A percentile compares a stretch with the other conserved stretches of the same genome.
phyloP scores from a whole-genome alignment of 768 basidiomycete species.

The Amanita jacksonii region DNA sequence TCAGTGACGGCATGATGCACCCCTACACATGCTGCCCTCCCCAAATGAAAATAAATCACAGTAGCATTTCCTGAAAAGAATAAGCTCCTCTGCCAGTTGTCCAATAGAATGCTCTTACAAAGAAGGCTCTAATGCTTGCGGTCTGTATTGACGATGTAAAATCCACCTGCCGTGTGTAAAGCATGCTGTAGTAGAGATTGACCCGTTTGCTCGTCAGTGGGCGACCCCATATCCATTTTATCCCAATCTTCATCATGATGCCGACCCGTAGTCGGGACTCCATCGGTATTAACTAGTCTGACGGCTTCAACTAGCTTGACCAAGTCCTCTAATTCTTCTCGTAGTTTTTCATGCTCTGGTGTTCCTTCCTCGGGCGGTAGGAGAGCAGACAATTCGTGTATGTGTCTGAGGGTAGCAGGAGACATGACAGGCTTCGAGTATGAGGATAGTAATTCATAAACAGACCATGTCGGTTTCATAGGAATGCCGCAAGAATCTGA shows the following conservation, averaged over 20 bases:
- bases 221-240: conserved; percentile 6
- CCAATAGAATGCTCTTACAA: background rate
- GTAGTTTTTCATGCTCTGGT: conserved; percentile 38
- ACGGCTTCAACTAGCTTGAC: conserved; percentile 77
- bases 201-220: conserved; percentile 23
- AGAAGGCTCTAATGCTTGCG: conserved; percentile 15
- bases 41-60: too few relatives aligned
- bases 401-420: conserved; percentile 43
- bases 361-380: conserved; percentile 54
- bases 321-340: conserved; percentile 57
- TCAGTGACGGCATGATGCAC: conserved; percentile 9
- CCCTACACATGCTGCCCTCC: too few relatives aligned
- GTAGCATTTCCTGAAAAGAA: too few relatives aligned
- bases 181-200: conserved; percentile 42
- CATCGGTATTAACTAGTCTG: conserved; percentile 43
- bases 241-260: conserved; percentile 34
- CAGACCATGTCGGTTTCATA: conserved; percentile 66
- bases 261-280: conserved; percentile 22
- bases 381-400: conserved; percentile 69
- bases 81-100: too few relatives aligned
- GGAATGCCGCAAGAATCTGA: conserved; percentile 61
- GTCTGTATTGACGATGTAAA: conserved; percentile 58
- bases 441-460: conserved; percentile 64
- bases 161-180: conserved; percentile 36
- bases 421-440: conserved; percentile 62